Evolutionary conservation across 2,329 filamentous ascomycete species (phyloP), one percentile per base, ranked within the genome.

Genomic region (Macrophomina phaseolina): DNA sequence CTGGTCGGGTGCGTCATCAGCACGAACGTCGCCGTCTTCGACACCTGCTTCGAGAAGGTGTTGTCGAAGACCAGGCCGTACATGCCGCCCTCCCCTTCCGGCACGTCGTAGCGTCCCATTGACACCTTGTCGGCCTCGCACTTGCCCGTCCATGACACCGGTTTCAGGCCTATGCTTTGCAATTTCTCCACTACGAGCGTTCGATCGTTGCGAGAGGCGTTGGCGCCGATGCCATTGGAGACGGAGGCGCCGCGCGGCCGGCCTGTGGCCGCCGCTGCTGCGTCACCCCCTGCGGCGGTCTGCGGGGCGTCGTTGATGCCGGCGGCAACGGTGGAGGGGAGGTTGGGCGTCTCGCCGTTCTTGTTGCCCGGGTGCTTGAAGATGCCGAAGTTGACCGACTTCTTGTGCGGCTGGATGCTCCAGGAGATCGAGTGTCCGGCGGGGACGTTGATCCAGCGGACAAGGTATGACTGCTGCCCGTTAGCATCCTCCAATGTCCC

Each of bases 61-160:
- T 99, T 99, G 86, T 99, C 95, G 75, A 99, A 97, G 38, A 98
- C 93, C 68, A 99, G 84, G 66, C 94, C 95, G 77, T 97, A 99
- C 88, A 97, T 97, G 75, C 95, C 95, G 30, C 90, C 92, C 70
- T 95, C 89, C 40, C 88, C 89, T 7, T 82, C 74, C 0, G 83
- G 82, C 30, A 98, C 92, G 75, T 97, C 91, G 76, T 93, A 92
- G 23, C 90, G 95, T 38, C 94, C 95, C 78, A 94, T 93, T 23
- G 92, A 91, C 61, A 97, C 93, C 81, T 95, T 94, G 81, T 98
- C 94, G 45, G 95, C 94, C 80, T 98, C 94, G 78, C 93, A 98
- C 83, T 94, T 97, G 48, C 95, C 95, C 71, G 91, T 85, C 95
- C 95, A 99, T 61, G 85, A 82, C 30, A 90, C 86, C 65, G 84